These are phyloP conservation scores for Mallotus repandus DNA, from an alignment of 441 rosid species.

Conservation along the genomic window DNA sequence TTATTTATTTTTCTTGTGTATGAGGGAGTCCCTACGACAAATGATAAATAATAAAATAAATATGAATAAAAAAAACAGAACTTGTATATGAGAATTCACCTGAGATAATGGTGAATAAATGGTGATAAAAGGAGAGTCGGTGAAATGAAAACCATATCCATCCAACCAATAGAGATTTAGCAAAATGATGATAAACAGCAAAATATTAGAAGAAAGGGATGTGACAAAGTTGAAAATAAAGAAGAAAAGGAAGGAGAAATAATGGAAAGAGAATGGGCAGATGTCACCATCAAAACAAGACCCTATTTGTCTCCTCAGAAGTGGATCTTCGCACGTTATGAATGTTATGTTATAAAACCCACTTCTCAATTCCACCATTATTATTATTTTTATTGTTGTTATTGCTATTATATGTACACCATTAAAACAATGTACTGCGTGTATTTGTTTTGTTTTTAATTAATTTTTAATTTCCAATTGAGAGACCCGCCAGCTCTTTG, in stretches of 20 bases:
- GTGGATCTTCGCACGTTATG: conserved; percentile 65
- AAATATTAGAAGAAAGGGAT: not conserved
- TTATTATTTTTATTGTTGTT: too few relatives aligned
- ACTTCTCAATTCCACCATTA: not conserved
- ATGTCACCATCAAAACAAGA: conserved; percentile 38
- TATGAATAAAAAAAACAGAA: too few relatives aligned
- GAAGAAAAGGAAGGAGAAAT: conserved; percentile 5
- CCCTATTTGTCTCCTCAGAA: conserved; percentile 57
- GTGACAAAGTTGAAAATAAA: conserved; percentile 23
- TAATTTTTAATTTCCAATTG: not conserved
- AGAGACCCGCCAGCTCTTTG: conserved; percentile 18
- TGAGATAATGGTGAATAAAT: too few relatives aligned
- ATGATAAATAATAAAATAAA: too few relatives aligned
- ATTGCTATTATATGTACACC: too few relatives aligned
- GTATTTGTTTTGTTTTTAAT: not conserved
- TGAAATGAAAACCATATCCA: too few relatives aligned
- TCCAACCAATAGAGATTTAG: too few relatives aligned
- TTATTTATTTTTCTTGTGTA: too few relatives aligned
- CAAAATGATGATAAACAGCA: not conserved
- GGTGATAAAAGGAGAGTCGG: too few relatives aligned
- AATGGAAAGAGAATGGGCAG: conserved; percentile 9
- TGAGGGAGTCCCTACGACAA: too few relatives aligned
- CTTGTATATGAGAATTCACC: too few relatives aligned
- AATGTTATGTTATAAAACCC: not conserved
- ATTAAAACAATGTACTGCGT: too few relatives aligned